Evolutionary conservation across 352 stramenopile genomes (phyloP).

Genomic region (Phytophthora syringae): DNA sequence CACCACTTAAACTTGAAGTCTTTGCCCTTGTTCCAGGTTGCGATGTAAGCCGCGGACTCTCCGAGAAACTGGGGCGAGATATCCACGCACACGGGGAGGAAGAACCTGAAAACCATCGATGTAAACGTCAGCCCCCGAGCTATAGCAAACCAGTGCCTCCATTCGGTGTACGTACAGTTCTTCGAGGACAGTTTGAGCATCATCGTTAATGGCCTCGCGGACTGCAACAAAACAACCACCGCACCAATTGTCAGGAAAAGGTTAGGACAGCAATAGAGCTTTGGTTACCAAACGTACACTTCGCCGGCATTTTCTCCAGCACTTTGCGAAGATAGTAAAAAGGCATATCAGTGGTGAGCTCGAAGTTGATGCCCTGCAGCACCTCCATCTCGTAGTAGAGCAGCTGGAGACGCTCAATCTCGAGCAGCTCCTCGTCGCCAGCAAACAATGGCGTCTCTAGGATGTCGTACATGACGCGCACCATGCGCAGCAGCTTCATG

Average conservation of each 20-base stretch:
- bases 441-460: constrained; percentile 71
- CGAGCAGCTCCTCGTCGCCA: constrained; percentile 85
- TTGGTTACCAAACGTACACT: constrained; percentile 45
- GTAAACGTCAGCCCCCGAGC: not conserved
- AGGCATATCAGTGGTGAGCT: constrained; percentile 80
- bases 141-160: not conserved
- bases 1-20: constrained; percentile 88
- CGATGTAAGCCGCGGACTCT: constrained; percentile 80
- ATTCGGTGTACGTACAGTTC: constrained; percentile 56
- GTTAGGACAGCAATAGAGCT: not conserved
- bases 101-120: constrained; percentile 51
- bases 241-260: constrained; percentile 1
- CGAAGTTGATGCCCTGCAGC: constrained; percentile 81
- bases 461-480: constrained; percentile 87
- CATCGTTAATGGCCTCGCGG: constrained; percentile 49
- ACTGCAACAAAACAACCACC: constrained; percentile 37
- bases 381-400: constrained; percentile 89
- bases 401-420: constrained; percentile 85
- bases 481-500: constrained; percentile 89
- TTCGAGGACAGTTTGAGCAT: constrained; percentile 64
- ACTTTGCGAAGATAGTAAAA: constrained; percentile 72
- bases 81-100: constrained; percentile 64
- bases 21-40: constrained; percentile 71
- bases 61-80: constrained; percentile 63
- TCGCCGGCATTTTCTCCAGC: constrained; percentile 76